Conservation (phyloP, 306 rosid genomes). For the Senna tora region DNA sequence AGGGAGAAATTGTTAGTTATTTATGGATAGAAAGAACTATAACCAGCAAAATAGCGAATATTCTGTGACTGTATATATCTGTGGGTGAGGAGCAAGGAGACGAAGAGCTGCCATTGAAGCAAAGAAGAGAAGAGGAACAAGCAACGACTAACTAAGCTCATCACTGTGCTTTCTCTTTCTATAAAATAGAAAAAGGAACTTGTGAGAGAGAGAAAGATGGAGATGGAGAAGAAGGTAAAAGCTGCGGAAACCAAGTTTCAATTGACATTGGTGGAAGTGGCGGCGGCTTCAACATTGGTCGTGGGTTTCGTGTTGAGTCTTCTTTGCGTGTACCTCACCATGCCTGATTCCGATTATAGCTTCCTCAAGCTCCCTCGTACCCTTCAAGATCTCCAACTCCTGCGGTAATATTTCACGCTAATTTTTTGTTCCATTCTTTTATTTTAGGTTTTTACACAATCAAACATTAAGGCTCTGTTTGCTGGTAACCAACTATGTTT, state of each 20-base stretch:
- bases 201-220: neutral
- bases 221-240: conserved; percentile 33
- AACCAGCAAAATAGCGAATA: no score
- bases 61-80: no score
- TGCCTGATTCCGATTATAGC: conserved; percentile 94
- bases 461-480: no score
- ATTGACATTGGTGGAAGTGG: conserved; percentile 65
- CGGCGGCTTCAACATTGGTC: conserved; percentile 64
- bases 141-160: neutral
- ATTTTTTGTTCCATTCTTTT: neutral
- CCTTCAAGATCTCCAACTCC: conserved; percentile 79
- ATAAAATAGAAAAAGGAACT: neutral
- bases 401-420: conserved; percentile 45
- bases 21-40: no score
- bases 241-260: conserved; percentile 47
- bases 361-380: conserved; percentile 88
- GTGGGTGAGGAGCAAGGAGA: no score
- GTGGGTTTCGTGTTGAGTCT: conserved; percentile 57
- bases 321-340: conserved; percentile 71
- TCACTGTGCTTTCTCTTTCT: no score
- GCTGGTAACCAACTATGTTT: no score
- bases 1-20: no score
- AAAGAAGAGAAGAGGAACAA: neutral
- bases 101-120: no score
- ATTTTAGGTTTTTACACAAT: neutral